Evolutionary conservation across 2,329 filamentous ascomycete species (phyloP), one percentile per base, ranked within the genome.

Genomic region (Colletotrichum musae): DNA sequence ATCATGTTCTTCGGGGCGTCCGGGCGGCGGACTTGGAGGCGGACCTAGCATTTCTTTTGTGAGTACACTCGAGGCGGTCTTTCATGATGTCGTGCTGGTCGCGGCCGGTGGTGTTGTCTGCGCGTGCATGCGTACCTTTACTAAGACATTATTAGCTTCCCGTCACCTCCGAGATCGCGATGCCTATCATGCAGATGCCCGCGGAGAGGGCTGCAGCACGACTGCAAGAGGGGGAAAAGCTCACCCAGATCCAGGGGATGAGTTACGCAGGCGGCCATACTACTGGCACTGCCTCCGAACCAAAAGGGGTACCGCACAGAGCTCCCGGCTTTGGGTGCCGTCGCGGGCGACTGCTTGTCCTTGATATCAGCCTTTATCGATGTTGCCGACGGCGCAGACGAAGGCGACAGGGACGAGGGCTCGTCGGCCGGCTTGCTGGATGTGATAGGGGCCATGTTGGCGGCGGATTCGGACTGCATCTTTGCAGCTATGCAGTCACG

Each of bases 261-360:
- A 36, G 95, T 98, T 57, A 97, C 93, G 74, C 91, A 92, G 52
- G 95, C 95, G 45, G 95, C 95, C 85, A 96, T 92, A 79, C 94
- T 97, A 77, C 93, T 96, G 58, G 95, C 94, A 79, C 94, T 97
- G 64, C 96, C 96, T 72, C 96, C 96, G 80, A 99, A 98, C 96
- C 95, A 98, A 82, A 95, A 95, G 10, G 93, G 93, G 82, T 95
- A 95, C 70, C 83, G 82, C 50, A 87, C 78, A 2, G 82, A 73
- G 39, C 74, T 78, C 71, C 78, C 76, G 71, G 83, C 82, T 76
- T 83, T 81, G 39, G 71, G 68, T 43, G 36, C 61, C 13, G 62
- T 39, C 62, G 41, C 48, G 52, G 64, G 67, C 58, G 36, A 64
- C 54, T 43, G 57, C 51, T 59, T 71, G 48, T 69, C 61, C 41